Base-by-base conservation (phyloP, 2,329 filamentous ascomycete species). In the Endoconidiophora polonica region DNA sequence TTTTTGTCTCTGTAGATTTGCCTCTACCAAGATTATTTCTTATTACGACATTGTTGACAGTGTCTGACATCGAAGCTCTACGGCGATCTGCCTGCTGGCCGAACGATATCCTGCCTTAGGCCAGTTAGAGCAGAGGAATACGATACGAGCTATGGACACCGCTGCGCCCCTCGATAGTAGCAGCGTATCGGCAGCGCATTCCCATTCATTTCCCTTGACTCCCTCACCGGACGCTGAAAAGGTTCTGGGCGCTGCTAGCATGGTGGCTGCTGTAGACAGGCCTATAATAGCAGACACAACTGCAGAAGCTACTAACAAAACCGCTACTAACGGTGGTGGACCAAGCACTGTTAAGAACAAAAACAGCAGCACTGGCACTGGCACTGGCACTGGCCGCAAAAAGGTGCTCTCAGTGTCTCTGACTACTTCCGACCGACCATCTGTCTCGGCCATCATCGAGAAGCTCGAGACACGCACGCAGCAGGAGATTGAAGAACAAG, bases 401-500 rank as follows among this genome's bases (percentile, higher is more conserved):
- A 53, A 50, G 39, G 47, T 52, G 16, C 39, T 52, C 5, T 52
- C 51, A 14, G 46, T 44, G 20, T 44, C 46, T 41, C 43, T 49
- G 16, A 46, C 47, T 20, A 49, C 36, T 5, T 48, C 51, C 6
- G 47, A 49, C 40, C 46, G 51, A 9, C 47, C 51, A 2, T 39
- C 46, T 16, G 51, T 53, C 5, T 40, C 46, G 3, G 44, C 42
- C 20, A 53, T 53, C 22, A 36, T 53, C 38, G 46, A 53, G 26
- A 44, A 39, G 12, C 46, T 53, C 12, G 51, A 53, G 39, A 46
- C 39, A 2, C 42, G 47, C 10, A 53, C 51, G 3, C 46, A 48
- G 9, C 46, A 53, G 24, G 51, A 53, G 40, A 50, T 53, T 41
- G 47, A 53, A 36, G 51, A 49, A 46, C 49, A 51, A 7, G 37